These are phyloP conservation scores for Diplogelasinospora grovesii DNA, from an alignment of 495 filamentous ascomycete species.

Conservation along the genomic window DNA sequence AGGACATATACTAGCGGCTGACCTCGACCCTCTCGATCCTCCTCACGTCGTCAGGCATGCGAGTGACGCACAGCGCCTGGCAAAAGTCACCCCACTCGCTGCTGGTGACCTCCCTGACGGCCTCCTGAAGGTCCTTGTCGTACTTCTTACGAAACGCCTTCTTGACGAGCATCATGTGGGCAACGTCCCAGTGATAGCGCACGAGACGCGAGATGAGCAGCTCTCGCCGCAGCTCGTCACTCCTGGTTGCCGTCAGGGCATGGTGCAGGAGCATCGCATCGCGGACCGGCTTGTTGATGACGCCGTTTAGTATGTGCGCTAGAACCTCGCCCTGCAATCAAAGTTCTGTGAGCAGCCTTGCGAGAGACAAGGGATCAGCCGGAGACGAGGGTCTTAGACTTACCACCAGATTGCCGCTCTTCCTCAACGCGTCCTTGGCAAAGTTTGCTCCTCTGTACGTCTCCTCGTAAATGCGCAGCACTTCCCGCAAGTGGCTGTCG, in stretches of 20 bases:
- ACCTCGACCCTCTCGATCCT: conserved; percentile 34
- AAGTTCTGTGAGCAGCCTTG: not conserved
- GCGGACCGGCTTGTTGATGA: conserved; percentile 90
- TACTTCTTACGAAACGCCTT: conserved; percentile 65
- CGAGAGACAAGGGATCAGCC: conserved; percentile 1
- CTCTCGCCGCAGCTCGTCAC: conserved; percentile 68
- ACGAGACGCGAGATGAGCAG: conserved; percentile 75
- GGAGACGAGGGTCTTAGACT: conserved; percentile 33
- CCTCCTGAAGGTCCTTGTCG: conserved; percentile 59
- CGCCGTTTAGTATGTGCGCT: conserved; percentile 92
- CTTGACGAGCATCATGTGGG: conserved; percentile 68
- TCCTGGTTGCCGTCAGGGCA: conserved; percentile 58
- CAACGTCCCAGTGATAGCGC: conserved; percentile 76
- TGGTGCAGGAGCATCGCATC: conserved; percentile 94
- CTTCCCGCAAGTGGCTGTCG: conserved; percentile 74
- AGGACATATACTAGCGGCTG: too few relatives aligned
- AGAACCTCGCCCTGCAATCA: conserved; percentile 75
- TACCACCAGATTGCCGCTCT: conserved; percentile 87
- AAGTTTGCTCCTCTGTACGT: conserved; percentile 65
- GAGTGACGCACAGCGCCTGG: conserved; percentile 42
- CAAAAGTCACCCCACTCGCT: conserved; percentile 50
- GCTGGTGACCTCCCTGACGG: conserved; percentile 43
- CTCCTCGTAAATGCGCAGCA: conserved; percentile 65
- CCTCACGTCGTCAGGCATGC: conserved; percentile 48
- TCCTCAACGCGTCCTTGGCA: conserved; percentile 76